phyloP scores from a whole-genome alignment of 495 filamentous ascomycete species.

The Eremomyces bilateralis region DNA sequence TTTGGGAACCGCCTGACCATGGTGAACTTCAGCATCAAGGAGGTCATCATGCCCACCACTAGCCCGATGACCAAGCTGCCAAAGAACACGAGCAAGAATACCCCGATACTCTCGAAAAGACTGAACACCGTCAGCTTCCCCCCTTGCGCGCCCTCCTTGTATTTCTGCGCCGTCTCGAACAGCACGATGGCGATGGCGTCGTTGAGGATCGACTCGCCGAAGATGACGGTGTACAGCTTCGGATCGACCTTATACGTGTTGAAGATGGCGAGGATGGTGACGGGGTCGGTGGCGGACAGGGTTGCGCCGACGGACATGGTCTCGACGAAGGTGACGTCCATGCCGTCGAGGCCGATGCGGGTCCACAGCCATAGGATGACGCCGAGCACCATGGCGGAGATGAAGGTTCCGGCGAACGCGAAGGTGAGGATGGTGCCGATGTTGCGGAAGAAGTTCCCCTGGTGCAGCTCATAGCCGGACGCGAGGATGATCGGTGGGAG shows the following conservation, averaged over 20 bases:
- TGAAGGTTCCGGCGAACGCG: conserved; percentile 91
- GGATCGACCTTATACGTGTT: conserved; percentile 98
- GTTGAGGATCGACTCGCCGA: conserved; percentile 93
- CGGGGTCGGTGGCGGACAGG: conserved; percentile 86
- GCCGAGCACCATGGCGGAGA: conserved; percentile 83
- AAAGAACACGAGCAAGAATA: conserved; percentile 92
- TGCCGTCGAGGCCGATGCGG: conserved; percentile 57
- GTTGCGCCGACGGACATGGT: conserved; percentile 92
- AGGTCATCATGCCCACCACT: conserved; percentile 64
- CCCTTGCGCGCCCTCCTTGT: conserved; percentile 39
- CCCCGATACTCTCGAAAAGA: conserved; percentile 73
- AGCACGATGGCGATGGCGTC: conserved; percentile 96
- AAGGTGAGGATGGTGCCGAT: conserved; percentile 98
- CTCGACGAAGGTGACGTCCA: conserved; percentile 76
- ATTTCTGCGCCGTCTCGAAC: conserved; percentile 90
- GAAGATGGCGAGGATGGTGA: conserved; percentile 96
- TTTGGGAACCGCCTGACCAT: conserved; percentile 78
- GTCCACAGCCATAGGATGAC: conserved; percentile 76
- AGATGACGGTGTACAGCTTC: conserved; percentile 94
- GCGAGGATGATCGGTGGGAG: conserved; percentile 93
- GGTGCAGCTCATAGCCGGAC: conserved; percentile 91
- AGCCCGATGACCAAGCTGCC: conserved; percentile 79
- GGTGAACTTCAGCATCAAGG: conserved; percentile 78
- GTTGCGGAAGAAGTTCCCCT: conserved; percentile 96
- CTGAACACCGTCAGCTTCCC: conserved; percentile 47